Evolutionary conservation across 768 basidiomycete species (phyloP), one percentile per base, ranked within the genome.

Genomic region (Lentinus brumalis): DNA sequence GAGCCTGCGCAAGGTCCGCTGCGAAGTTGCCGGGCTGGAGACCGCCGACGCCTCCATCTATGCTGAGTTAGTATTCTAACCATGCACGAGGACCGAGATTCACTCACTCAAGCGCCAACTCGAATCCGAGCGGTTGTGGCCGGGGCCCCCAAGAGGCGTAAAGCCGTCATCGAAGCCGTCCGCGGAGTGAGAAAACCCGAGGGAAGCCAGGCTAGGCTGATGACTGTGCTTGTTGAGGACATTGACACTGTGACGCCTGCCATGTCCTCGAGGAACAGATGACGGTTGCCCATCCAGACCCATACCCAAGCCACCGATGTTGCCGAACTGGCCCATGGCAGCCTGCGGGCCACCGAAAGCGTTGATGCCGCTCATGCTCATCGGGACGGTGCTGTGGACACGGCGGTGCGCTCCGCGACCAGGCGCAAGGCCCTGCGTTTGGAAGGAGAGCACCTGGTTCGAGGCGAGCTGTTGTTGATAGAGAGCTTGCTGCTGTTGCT

Each of bases 1-100:
- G 96, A 8, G 97, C 97, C 71, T 96, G 93, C 2, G 95, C 96
- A 29, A 99, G 88, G 72, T 97, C 94, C 14, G 92, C 83, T 31
- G 87, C 82, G 67, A 89, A 87, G 61, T 81, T 83, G 63, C 83
- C 83, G 71, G 65, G 54, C 59, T 90, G 79, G 12, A 80, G 66
- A 45, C 82, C 82, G 30, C 88, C 88, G 54, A 92, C 88, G 52
- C 89, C 89, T 47, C 89, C 91, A 75, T 89, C 90, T 92, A 61
- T 5, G 38, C n/a, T 29, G 40, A 51, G 8, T n/a, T 52, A 50
- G 45, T 61, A 41, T 46, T 31, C 42, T 61, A 40, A 69, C 60
- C 41, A 53, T n/a, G 55, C 14, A 39, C 26, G 9, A 14, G 12
- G 29, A 54, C 60, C 49, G 6, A 21, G 2, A 46, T 11, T 4